Conservation (phyloP, 208 protist genomes). For the Phytomonas sp. region DNA sequence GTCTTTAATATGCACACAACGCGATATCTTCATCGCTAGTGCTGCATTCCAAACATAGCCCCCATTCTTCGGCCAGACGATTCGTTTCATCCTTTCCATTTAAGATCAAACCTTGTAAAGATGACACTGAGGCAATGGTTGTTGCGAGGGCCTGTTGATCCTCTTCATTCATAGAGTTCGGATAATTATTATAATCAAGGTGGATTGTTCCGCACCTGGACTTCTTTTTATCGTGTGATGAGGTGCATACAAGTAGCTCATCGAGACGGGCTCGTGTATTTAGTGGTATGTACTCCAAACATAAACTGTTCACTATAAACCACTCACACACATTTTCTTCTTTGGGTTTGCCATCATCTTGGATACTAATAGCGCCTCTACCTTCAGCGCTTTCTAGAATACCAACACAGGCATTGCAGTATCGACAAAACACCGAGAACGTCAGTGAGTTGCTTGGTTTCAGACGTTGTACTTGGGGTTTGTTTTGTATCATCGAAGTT, state of each 20-base stretch:
- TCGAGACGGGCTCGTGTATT: slow-evolving; percentile 14
- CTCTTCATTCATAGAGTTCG: not conserved
- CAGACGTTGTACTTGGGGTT: not conserved
- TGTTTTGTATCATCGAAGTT: not conserved
- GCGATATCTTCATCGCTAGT: not conserved
- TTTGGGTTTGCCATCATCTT: not conserved
- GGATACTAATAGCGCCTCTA: not conserved
- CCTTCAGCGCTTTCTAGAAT: slow-evolving; percentile 14
- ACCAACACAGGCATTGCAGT: slow-evolving; percentile 65
- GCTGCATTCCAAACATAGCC: not conserved
- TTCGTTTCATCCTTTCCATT: not conserved
- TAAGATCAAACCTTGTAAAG: not conserved
- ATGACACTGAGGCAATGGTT: not conserved
- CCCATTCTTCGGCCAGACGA: not conserved
- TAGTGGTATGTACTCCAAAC: slow-evolving; percentile 36
- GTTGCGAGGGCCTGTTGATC: not conserved
- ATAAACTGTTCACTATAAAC: slow-evolving; percentile 59
- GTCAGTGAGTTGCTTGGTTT: not conserved
- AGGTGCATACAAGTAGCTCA: slow-evolving; percentile 12
- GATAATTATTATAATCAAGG: not conserved
- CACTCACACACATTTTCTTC: not conserved
- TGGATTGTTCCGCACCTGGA: not conserved
- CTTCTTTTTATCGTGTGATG: not conserved
- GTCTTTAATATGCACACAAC: not conserved
- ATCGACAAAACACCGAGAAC: slow-evolving; percentile 18